Evolutionary conservation across 2,329 filamentous ascomycete genomes (phyloP), one percentile per base, ranked within the genome.

Genomic region (Boeremia exigua): DNA sequence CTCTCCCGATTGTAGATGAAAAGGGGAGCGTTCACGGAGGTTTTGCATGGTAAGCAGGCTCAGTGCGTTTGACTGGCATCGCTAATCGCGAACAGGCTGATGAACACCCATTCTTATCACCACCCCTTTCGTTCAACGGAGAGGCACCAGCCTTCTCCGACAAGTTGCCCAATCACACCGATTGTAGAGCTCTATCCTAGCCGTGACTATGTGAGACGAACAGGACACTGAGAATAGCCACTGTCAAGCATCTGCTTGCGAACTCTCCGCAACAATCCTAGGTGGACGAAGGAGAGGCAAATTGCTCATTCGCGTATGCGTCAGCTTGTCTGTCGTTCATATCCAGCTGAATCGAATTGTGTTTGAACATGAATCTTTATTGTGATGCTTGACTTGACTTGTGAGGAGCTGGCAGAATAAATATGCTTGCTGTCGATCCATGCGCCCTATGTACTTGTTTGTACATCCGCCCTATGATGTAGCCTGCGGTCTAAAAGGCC

Each of bases 1-100:
- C 74, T 75, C 71, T 77, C 74, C 68, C 72, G 68, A 66, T 73
- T 77, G 72, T 77, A 74, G 69, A 66, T 58, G 65, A 59, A 50
- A 46, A 66, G 60, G 61, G 68, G 69, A 71, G 68, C 70, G 69
- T 58, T 63, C 60, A 72, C 60, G 70, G 63, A 74, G 62, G 63
- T 67, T 73, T 70, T 72, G 68, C 62, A 71, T 66, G 61, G 73
- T 74, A 59, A 44, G 72, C 59, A 9, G 25, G 4, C 7, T 15
- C 23, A 12, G 11, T 14, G 1, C n/a, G 6, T 25, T n/a, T 1
- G 1, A 12, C 14, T n/a, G n/a, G 9, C 43, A 36, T 25, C 12
- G 12, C 53, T 56, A 29, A 56, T 11, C 12, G 6, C 2, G 11
- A 6, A 7, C 39, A 73, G 71, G 67, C 64, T 66, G 69, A 74